Conservation (phyloP, 2,329 filamentous ascomycete species). For the Aurifilum marmelostoma region DNA sequence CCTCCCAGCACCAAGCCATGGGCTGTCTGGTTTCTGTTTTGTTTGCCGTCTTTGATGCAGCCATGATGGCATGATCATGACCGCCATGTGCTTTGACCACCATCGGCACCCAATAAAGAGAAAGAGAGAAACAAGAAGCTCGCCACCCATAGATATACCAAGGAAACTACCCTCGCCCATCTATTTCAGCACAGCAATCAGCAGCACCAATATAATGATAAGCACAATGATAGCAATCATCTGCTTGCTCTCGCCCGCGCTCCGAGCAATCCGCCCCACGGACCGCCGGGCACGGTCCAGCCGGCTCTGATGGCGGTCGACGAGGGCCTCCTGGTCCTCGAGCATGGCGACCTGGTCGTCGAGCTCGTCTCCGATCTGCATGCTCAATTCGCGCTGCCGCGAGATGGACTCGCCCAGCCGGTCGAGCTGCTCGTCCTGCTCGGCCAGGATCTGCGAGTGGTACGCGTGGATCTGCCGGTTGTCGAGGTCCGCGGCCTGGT, state of each 20-base stretch:
- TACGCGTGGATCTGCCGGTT: conserved; percentile 89
- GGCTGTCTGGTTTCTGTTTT: not conserved
- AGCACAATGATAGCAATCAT: conserved; percentile 80
- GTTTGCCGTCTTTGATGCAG: not conserved
- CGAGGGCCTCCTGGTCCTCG: conserved; percentile 82
- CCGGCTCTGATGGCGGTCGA: conserved; percentile 78
- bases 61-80: not conserved
- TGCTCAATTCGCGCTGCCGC: conserved; percentile 87
- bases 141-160: not conserved
- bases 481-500: conserved; percentile 63
- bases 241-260: conserved; percentile 84
- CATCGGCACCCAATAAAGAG: not conserved
- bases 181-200: conserved; percentile 81
- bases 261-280: conserved; percentile 71
- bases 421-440: conserved; percentile 95
- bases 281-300: conserved; percentile 75
- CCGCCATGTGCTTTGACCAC: not conserved
- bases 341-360: conserved; percentile 87
- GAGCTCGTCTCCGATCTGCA: conserved; percentile 95
- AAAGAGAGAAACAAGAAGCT: not conserved
- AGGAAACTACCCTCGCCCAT: not conserved
- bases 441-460: conserved; percentile 77
- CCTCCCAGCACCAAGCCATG: conserved; percentile 19
- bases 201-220: conserved; percentile 78
- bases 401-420: conserved; percentile 82